These are phyloP conservation scores for Coemansia sp. DNA, from an alignment of 371 early-diverging fungal genomes.

Conservation along the genomic window DNA sequence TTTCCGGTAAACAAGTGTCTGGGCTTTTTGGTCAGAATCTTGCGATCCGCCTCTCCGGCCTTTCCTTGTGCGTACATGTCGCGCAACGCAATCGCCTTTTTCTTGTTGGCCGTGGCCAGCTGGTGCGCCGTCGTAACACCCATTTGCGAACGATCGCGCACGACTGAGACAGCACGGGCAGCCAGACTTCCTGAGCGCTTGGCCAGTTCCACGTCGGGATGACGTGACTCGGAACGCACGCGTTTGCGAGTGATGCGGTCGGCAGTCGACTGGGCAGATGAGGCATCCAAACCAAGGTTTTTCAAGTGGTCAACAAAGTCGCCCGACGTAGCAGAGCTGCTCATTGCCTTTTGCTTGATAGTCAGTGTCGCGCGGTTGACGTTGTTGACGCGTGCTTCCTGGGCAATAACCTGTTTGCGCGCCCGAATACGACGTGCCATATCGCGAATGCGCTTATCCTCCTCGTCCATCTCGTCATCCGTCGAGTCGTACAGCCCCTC, in stretches of 20 bases:
- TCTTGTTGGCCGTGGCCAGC: conserved; percentile 66
- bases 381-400: conserved; percentile 69
- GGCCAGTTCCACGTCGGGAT: conserved; percentile 55
- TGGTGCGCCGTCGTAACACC: conserved; percentile 70
- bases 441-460: conserved; percentile 59
- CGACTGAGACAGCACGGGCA: conserved; percentile 56
- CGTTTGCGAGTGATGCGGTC: conserved; percentile 66
- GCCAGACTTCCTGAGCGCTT: conserved; percentile 56
- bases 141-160: conserved; percentile 66
- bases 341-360: conserved; percentile 51
- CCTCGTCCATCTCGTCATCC: conserved; percentile 53
- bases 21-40: conserved; percentile 86
- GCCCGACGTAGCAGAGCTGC: conserved; percentile 48
- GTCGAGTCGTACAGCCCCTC: conserved; percentile 94
- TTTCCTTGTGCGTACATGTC: conserved; percentile 75
- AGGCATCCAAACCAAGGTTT: conserved; percentile 62
- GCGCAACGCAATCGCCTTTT: conserved; percentile 69
- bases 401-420: conserved; percentile 79
- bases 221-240: conserved; percentile 67
- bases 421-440: conserved; percentile 84
- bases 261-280: conserved; percentile 57
- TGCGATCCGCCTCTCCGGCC: conserved; percentile 92
- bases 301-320: conserved; percentile 64
- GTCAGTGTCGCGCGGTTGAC: conserved; percentile 63
- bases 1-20: conserved; percentile 97